A percentile compares a stretch with the other conserved stretches of the same genome.
Evolutionary conservation across 352 stramenopile species (phyloP).

Genomic region (Pythium guiyangense): DNA sequence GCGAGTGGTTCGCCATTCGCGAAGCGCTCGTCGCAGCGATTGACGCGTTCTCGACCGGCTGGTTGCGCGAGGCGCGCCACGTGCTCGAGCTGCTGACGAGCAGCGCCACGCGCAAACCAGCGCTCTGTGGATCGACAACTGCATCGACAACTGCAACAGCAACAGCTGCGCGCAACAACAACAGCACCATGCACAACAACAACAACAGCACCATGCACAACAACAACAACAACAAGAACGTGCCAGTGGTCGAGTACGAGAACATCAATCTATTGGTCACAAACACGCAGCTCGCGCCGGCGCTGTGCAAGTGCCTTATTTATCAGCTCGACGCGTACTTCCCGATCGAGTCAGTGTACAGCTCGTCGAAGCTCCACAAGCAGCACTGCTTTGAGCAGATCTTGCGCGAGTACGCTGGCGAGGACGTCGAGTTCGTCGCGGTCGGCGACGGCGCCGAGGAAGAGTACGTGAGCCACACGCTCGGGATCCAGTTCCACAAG

Average conservation of each 20-base stretch:
- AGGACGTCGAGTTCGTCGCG: conserved; percentile 60
- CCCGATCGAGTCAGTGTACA: conserved; percentile 71
- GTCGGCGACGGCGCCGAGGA: conserved; percentile 81
- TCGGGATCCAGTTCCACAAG: conserved; percentile 74
- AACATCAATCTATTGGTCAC: conserved; percentile 79
- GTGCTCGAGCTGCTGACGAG: conserved; percentile 47
- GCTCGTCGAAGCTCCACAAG: conserved; percentile 75
- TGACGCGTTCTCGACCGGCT: conserved; percentile 65
- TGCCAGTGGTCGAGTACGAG: conserved; percentile 23
- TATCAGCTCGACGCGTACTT: conserved; percentile 77
- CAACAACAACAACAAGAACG: too few species aligned
- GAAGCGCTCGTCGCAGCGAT: conserved; percentile 66
- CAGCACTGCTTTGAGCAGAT: conserved; percentile 76
- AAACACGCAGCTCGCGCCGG: conserved; percentile 76
- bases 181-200: too few species aligned
- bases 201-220: conserved; percentile 3
- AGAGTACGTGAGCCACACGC: conserved; percentile 60
- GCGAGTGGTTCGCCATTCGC: conserved; percentile 66
- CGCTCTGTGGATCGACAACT: too few species aligned
- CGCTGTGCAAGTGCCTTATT: conserved; percentile 82
- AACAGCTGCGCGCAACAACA: neutral
- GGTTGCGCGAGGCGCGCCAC: conserved; percentile 55
- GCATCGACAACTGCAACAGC: neutral
- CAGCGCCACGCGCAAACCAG: neutral
- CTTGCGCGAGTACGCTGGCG: conserved; percentile 38